Percentiles rank a stretch among this genome's conserved stretches.
These are phyloP conservation scores for Mortierella hygrophila DNA, from an alignment of 192 early-diverging fungal genomes.

Conservation along the genomic window DNA sequence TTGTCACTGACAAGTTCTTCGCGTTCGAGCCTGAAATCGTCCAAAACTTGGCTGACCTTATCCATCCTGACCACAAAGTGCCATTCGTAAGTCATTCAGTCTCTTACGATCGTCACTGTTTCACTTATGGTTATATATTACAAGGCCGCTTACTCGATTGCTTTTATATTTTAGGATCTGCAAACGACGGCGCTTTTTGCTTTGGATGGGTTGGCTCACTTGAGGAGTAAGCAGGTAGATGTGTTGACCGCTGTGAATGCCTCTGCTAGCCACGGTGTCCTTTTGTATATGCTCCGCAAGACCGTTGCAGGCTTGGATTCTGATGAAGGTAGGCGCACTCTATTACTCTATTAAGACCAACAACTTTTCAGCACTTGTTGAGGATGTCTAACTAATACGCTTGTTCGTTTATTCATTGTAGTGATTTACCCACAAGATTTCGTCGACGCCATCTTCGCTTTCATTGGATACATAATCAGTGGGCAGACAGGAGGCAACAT, in stretches of 20 bases:
- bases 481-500: conserved; percentile 88
- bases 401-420: conserved; percentile 15
- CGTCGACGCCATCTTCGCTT: conserved; percentile 84
- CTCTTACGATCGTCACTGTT: not conserved
- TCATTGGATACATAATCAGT: conserved; percentile 79
- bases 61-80: conserved; percentile 76
- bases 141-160: not conserved
- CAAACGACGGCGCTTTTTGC: conserved; percentile 87
- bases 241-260: conserved; percentile 90
- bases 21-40: conserved; percentile 92
- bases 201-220: conserved; percentile 86
- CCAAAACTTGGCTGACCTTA: conserved; percentile 77
- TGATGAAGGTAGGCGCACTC: conserved; percentile 28
- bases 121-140: not conserved
- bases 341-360: not conserved
- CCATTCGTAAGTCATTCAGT: conserved; percentile 60
- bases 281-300: conserved; percentile 86
- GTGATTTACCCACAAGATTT: conserved; percentile 73
- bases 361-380: not conserved
- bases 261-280: conserved; percentile 91
- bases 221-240: conserved; percentile 80
- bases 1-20: conserved; percentile 79
- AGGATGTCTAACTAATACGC: not conserved
- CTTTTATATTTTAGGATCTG: conserved; percentile 60
- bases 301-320: conserved; percentile 70